Conservation (phyloP, 2,329 filamentous ascomycete genomes). For the Diplodia seriata region DNA sequence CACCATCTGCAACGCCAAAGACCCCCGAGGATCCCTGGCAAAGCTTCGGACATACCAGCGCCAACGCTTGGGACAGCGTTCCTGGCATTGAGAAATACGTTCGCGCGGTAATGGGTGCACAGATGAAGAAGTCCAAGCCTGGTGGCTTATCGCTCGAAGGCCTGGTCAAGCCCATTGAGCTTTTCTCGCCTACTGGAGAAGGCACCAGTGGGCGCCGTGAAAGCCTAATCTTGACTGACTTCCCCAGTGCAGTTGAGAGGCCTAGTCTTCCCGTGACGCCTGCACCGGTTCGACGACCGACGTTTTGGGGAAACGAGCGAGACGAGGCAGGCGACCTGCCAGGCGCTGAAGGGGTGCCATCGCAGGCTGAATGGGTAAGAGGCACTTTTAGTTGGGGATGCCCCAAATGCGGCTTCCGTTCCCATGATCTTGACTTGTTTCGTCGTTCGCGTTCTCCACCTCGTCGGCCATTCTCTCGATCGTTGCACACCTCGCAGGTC, state of each 20-base stretch:
- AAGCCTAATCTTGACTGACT: constrained; percentile 80
- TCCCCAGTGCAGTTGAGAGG: constrained; percentile 80
- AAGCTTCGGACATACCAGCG: constrained; percentile 68
- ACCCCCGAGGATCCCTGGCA: constrained; percentile 69
- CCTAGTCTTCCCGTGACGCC: constrained; percentile 91
- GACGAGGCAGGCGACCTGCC: constrained; percentile 68
- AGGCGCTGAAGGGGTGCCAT: constrained; percentile 80
- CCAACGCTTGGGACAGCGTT: constrained; percentile 92
- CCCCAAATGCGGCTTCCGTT: constrained; percentile 54
- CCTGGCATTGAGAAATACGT: constrained; percentile 90
- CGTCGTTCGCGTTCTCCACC: constrained; percentile 11
- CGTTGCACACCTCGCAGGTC: constrained; percentile 13
- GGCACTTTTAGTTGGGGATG: constrained; percentile 79
- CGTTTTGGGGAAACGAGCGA: constrained; percentile 70
- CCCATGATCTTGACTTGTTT: constrained; percentile 31
- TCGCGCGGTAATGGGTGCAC: constrained; percentile 69
- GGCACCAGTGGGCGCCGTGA: constrained; percentile 51
- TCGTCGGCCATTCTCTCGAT: constrained; percentile 18
- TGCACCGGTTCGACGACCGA: constrained; percentile 74
- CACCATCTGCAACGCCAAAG: constrained; percentile 38
- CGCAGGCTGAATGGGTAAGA: constrained; percentile 88
- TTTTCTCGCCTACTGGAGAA: constrained; percentile 44
- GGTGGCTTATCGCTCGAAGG: constrained; percentile 45
- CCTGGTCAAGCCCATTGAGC: constrained; percentile 39
- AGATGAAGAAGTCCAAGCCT: constrained; percentile 61